Conservation (phyloP, 164 flowering plant genomes). For the Annona squamosa region DNA sequence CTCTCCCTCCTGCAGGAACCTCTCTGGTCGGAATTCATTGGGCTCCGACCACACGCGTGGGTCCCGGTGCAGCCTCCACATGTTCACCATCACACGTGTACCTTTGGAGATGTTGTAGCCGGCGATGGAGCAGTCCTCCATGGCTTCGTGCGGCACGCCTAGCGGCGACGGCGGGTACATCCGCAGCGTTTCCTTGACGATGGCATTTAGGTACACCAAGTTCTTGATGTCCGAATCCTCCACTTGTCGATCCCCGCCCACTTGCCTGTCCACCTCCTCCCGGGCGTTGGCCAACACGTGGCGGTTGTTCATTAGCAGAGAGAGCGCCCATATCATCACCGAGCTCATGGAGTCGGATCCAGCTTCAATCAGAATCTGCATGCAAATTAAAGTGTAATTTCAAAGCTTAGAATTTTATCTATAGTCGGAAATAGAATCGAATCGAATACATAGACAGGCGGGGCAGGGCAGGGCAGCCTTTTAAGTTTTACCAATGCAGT, state of each 20-base stretch:
- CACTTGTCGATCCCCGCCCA: neutral
- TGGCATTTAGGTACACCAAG: slow-evolving; percentile 14
- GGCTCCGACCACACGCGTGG: slow-evolving; percentile 11
- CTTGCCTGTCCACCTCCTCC: neutral
- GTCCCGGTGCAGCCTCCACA: slow-evolving; percentile 2
- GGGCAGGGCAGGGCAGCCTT: no score
- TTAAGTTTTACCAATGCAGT: neutral
- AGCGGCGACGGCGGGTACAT: slow-evolving; percentile 9
- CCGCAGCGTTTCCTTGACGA: slow-evolving; percentile 16
- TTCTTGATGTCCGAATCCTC: slow-evolving; percentile 1
- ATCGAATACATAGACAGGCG: no score
- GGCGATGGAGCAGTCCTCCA: neutral
- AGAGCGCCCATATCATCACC: neutral
- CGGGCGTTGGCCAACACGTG: neutral
- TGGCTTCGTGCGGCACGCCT: neutral
- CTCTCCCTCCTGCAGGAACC: neutral
- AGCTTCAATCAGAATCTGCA: neutral
- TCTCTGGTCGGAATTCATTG: slow-evolving; percentile 1
- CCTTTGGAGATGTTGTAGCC: slow-evolving; percentile 1
- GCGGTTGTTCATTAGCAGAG: neutral
- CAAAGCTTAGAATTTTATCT: neutral
- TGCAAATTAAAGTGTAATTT: neutral
- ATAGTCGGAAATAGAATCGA: no score
- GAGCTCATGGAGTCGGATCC: neutral
- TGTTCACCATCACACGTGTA: neutral